phyloP scores from a whole-genome alignment of 23 red algal species.

The Chondrus crispus region DNA sequence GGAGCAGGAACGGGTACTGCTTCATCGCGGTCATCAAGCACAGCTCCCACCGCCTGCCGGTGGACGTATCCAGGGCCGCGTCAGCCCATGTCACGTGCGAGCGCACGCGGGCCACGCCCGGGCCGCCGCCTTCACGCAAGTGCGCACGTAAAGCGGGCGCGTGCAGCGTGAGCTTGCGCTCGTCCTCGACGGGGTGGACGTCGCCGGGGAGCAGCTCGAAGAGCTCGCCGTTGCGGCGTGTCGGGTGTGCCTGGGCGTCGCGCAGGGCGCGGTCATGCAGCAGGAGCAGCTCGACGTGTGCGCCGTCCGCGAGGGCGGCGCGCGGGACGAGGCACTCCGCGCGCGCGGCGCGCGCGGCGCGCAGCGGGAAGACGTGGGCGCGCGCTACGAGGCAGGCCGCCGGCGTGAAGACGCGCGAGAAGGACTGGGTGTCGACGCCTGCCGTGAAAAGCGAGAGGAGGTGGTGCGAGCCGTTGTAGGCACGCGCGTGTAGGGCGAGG shows the following conservation, averaged over 20 bases:
- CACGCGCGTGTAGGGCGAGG: constrained; percentile 11
- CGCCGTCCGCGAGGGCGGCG: not conserved
- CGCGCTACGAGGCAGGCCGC: constrained; percentile 32
- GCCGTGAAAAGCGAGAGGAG: constrained; percentile 25
- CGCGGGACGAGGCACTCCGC: constrained; percentile 17
- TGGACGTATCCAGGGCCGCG: not conserved
- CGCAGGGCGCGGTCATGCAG: too few relatives aligned
- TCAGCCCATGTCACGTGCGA: constrained; percentile 20
- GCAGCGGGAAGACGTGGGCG: not conserved
- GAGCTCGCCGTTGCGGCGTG: not conserved
- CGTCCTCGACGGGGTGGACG: constrained; percentile 41
- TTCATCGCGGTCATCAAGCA: constrained; percentile 52
- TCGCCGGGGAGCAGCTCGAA: not conserved
- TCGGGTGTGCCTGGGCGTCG: not conserved
- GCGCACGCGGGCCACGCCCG: not conserved
- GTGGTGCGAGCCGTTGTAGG: not conserved
- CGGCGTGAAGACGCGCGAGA: not conserved
- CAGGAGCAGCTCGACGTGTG: not conserved
- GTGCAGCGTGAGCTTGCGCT: not conserved
- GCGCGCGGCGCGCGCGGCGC: not conserved
- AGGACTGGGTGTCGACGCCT: constrained; percentile 4
- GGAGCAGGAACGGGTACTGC: constrained; percentile 39
- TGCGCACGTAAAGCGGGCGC: not conserved
- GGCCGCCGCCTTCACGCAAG: not conserved
- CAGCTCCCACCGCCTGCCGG: constrained; percentile 28